Base-by-base conservation (phyloP, 139 green algal species). In the Axilococcus clingmanii region DNA sequence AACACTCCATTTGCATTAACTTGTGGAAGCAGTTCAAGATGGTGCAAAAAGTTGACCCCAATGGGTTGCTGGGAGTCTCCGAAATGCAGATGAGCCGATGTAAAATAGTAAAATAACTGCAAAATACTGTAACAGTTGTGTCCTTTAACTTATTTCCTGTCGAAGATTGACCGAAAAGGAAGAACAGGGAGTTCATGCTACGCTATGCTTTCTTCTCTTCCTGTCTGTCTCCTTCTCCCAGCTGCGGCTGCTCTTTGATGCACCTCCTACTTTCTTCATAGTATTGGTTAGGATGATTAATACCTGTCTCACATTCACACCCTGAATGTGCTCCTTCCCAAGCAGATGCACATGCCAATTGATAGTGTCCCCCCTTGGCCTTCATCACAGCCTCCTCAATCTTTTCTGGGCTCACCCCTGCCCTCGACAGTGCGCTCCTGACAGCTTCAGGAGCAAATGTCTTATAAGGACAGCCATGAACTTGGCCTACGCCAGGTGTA, bases 271-370 rank as follows among this genome's bases (percentile, higher is more conserved):
- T 85, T 59, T 89, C 75, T 29, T 73, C 59, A 53, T 74, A 91
- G 51, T 94, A 94, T 65, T 79, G 81, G 59, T 94, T 88, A 45
- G 90, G 90, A 60, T 94, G 81, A 50, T 93, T 90, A 60, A 97
- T 87, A 48, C 88, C 88, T 12, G 68, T 68, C 15, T 95, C 87
- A 55, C 80, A 83, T 11, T 61, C 32, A 20, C 62, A 72, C 35
- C 69, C 74, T n/a, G n/a, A n/a, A 40, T 86, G 71, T 40, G 81
- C 55, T 17, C 81, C 85, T 68, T 96, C 83, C 61, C 91, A 97
- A 3, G 72, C 70, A n/a, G 69, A 51, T 1, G 66, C 78, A 73
- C 91, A 98, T 5, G 91, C 91, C 30, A 97, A 61, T 75, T 98
- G 90, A 72, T 79, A 95, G 73, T 96, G 87, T 14, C 77, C 76